Conservation (phyloP, 306 rosid genomes). For the Quercus alba region DNA sequence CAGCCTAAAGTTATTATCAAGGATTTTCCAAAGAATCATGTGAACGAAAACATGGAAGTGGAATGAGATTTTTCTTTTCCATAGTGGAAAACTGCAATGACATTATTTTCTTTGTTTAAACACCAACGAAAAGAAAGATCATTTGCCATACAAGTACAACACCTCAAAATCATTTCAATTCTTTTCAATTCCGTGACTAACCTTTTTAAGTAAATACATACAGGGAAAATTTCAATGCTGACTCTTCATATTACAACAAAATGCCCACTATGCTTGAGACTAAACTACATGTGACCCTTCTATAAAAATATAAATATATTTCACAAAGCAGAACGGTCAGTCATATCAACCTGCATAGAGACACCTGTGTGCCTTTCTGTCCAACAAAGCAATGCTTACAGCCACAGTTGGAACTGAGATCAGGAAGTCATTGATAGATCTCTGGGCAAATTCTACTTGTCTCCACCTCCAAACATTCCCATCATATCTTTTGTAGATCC, state of each 20-base stretch:
- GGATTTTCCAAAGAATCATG: too few species aligned
- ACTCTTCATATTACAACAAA: neutral
- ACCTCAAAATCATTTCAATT: neutral
- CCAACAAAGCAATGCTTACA: neutral
- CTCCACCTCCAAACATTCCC: slow-evolving; percentile 82
- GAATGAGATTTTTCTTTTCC: too few species aligned
- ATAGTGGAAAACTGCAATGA: neutral
- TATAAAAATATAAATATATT: neutral
- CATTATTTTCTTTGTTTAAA: neutral
- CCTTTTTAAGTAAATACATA: neutral
- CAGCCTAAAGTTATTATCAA: too few species aligned
- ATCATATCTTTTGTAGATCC: slow-evolving; percentile 79
- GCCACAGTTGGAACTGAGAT: slow-evolving; percentile 1
- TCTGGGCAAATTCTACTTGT: slow-evolving; percentile 26
- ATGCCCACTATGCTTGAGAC: neutral
- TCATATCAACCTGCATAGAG: neutral
- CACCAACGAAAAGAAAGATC: neutral
- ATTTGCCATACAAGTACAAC: neutral
- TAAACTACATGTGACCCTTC: neutral
- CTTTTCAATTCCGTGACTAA: neutral
- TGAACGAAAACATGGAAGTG: neutral
- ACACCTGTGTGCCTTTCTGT: neutral
- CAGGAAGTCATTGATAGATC: neutral
- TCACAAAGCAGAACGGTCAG: neutral
- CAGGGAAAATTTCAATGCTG: neutral